Evolutionary conservation across 257 asterid genomes (phyloP).

Genomic region (Solanum appendiculatum): DNA sequence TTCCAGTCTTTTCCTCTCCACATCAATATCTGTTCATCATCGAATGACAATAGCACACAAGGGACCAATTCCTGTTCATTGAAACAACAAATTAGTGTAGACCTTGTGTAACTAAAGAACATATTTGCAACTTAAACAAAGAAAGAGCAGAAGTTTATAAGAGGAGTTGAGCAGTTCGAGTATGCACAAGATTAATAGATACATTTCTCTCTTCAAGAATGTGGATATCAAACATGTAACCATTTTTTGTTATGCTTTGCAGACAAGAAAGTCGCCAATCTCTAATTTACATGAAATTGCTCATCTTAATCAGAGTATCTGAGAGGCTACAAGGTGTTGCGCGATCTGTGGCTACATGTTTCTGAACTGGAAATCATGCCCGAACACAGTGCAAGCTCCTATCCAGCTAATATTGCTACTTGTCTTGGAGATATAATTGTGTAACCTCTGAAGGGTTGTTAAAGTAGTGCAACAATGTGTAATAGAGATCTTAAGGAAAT

Average conservation of each 20-base stretch:
- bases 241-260: neutral
- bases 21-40: slow-evolving; percentile 78
- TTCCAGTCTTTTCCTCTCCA: slow-evolving; percentile 98
- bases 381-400: neutral
- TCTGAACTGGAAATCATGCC: neutral
- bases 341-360: neutral
- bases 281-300: neutral
- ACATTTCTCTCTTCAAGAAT: neutral
- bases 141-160: neutral
- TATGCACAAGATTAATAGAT: neutral
- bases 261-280: neutral
- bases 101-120: neutral
- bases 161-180: neutral
- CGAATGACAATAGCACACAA: slow-evolving; percentile 78
- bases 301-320: neutral
- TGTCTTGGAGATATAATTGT: neutral
- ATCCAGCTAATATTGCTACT: neutral
- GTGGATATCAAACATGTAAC: neutral
- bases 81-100: neutral
- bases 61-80: slow-evolving; percentile 81
- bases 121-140: neutral
- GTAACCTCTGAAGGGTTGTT: neutral
- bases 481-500: neutral
- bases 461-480: neutral
- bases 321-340: neutral